Base-by-base conservation (phyloP, 257 asterid species). In the Ophiorrhiza pumila region DNA sequence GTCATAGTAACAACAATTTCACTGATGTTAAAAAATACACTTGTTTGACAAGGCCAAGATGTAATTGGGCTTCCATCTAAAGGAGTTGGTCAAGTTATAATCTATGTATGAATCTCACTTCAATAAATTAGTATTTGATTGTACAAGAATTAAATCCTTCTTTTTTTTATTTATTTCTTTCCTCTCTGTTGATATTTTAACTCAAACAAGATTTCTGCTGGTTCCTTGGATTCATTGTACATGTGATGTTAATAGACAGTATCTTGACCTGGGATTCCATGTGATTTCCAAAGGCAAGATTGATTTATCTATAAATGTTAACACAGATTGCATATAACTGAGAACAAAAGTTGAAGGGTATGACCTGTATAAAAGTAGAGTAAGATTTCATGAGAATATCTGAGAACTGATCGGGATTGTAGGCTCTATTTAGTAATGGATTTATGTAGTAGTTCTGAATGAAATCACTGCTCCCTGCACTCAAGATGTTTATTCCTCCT, bases 401-500 rank as follows among this genome's bases (percentile, higher is more conserved):
- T 0, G 96, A 88, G 82, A 88, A 90, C 39, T 75, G 87, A 64
- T 87, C 94, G 0, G 92, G 81, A 15, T 88, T 34, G 79, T 77
- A 85, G 66, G 20, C 43, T 56, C 65, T 71, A 77, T 87, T 83
- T 74, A 90, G 87, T 12, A 92, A 17, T 3, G 94, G 92, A 58
- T 87, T 85, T 22, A 88, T 82, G 84, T 92, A 86, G 75, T 88
- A 90, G 73, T 92, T 90, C 81, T 90, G 96, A 17, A 90, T 76
- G 80, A 87, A 90, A 77, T 90, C 98, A 68, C 96, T 92, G 87
- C 87, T 90, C n/a, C 96, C 96, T 13, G 96, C 96, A 66, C 94
- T 92, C 67, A 90, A 34, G 43, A 92, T 85, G 62, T 92, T 90
- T 64, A 92, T 84, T 62, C 87, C 93, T 37, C 89, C 85, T 29